A percentile compares a stretch with the other conserved stretches of the same genome.
Evolutionary conservation across 2,329 filamentous ascomycete species (phyloP).

Genomic region (Fonsecaea monophora): DNA sequence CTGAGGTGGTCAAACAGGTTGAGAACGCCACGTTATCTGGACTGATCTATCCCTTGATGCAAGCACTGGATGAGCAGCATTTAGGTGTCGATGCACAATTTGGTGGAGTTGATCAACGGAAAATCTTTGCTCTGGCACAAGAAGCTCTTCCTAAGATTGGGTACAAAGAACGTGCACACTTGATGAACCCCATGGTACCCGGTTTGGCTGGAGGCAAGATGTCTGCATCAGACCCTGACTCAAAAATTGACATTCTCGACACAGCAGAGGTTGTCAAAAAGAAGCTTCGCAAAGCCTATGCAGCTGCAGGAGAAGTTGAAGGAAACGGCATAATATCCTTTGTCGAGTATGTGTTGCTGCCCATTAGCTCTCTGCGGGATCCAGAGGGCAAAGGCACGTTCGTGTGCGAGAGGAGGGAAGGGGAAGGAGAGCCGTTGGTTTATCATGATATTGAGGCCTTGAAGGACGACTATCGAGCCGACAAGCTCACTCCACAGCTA

Average conservation of each 20-base stretch:
- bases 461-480: constrained; percentile 78
- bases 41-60: constrained; percentile 83
- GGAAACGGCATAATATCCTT: constrained; percentile 88
- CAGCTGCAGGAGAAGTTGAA: constrained; percentile 75
- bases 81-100: constrained; percentile 88
- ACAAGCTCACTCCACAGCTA: constrained; percentile 84
- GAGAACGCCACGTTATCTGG: constrained; percentile 76
- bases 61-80: constrained; percentile 89
- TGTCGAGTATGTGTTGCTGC: constrained; percentile 84
- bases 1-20: constrained; percentile 93
- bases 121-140: constrained; percentile 84
- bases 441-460: constrained; percentile 79
- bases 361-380: constrained; percentile 68
- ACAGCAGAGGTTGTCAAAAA: constrained; percentile 73
- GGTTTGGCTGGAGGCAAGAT: constrained; percentile 78
- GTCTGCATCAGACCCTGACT: constrained; percentile 69
- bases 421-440: constrained; percentile 74
- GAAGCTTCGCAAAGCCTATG: constrained; percentile 86
- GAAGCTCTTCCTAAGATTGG: constrained; percentile 86
- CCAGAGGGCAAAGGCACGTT: constrained; percentile 64
- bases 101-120: constrained; percentile 83
- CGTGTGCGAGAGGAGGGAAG: constrained; percentile 65
- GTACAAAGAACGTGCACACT: constrained; percentile 76
- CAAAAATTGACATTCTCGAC: constrained; percentile 94
- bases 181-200: constrained; percentile 89